Percentiles rank a stretch among this genome's conserved stretches.
Evolutionary conservation across 2,329 filamentous ascomycete species (phyloP).

Genomic region (Colletotrichum sojae): DNA sequence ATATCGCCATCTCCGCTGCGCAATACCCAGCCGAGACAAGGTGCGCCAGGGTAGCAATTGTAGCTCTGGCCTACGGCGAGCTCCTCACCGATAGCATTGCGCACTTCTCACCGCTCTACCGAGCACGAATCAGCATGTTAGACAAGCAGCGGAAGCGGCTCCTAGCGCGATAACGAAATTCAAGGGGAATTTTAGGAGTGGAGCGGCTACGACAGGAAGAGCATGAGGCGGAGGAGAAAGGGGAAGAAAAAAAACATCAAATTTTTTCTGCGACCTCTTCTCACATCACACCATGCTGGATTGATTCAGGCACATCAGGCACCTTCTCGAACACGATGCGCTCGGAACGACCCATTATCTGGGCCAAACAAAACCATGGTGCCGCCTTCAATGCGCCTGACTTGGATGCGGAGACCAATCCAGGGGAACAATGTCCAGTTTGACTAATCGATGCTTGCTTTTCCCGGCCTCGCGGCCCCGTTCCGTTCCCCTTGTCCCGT

Average conservation of each 20-base stretch:
- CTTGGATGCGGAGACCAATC: constrained; percentile 28
- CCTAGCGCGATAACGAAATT: constrained; percentile 11
- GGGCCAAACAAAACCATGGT: constrained; percentile 4
- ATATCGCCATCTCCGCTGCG: constrained; percentile 23
- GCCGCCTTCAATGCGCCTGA: constrained; percentile 18
- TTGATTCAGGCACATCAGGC: constrained; percentile 4
- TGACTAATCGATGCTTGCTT: constrained; percentile 33
- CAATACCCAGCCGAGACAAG: constrained; percentile 21
- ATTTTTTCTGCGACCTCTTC: background rate
- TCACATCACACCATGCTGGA: constrained; percentile 19
- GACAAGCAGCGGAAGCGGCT: constrained; percentile 19
- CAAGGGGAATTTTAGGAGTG: constrained; percentile 19
- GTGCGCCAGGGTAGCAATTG: constrained; percentile 9
- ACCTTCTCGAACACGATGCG: constrained; percentile 7
- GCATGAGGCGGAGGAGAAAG: background rate
- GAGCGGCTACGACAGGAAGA: constrained; percentile 3
- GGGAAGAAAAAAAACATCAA: background rate
- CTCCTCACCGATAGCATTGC: constrained; percentile 27
- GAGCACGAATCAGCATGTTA: constrained; percentile 14
- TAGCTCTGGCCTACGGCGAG: background rate
- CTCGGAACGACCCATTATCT: constrained; percentile 7
- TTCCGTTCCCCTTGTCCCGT: constrained; percentile 35
- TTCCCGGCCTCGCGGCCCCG: constrained; percentile 30
- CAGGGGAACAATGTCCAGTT: constrained; percentile 14
- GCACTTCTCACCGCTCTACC: constrained; percentile 31